Percentiles rank a stretch among this genome's conserved stretches.
Conservation (phyloP, 2,329 filamentous ascomycete genomes). For the Sphaerulina musiva region DNA sequence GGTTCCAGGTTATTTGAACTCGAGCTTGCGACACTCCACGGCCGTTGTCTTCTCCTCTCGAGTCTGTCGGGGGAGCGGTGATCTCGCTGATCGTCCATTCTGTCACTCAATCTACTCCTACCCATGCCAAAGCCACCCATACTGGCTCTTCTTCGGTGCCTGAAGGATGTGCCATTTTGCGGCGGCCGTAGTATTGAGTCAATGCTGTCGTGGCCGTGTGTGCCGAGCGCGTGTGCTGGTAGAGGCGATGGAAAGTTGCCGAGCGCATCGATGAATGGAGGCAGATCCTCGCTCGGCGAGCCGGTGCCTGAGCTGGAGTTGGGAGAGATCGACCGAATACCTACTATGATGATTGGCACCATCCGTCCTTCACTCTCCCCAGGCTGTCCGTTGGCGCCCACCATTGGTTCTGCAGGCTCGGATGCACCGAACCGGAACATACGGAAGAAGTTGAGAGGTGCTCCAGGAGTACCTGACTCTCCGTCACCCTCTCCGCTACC, state of each 20-base stretch:
- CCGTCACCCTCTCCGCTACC: conserved; percentile 34
- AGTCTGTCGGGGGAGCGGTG: conserved; percentile 41
- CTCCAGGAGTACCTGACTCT: conserved; percentile 38
- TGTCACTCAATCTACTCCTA: conserved; percentile 29
- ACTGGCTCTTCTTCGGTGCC: conserved; percentile 48
- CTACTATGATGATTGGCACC: conserved; percentile 63
- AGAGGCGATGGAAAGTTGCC: conserved; percentile 42
- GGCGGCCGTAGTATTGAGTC: conserved; percentile 48
- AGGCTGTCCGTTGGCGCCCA: conserved; percentile 25
- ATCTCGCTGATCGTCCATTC: conserved; percentile 47
- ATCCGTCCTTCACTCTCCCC: conserved; percentile 50
- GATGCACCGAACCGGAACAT: conserved; percentile 60
- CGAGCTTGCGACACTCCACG: conserved; percentile 33
- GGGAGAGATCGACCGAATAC: conserved; percentile 59
- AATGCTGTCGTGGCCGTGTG: conserved; percentile 41
- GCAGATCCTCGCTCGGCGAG: conserved; percentile 42
- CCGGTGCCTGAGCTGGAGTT: conserved; percentile 37
- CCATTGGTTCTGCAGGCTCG: conserved; percentile 11
- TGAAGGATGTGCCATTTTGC: conserved; percentile 50
- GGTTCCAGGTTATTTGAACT: conserved; percentile 38
- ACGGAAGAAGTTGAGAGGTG: conserved; percentile 60
- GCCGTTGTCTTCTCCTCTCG: conserved; percentile 30
- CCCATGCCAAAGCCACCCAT: conserved; percentile 45
- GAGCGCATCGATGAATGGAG: conserved; percentile 47
- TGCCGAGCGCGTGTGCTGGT: conserved; percentile 29